phyloP scores from a whole-genome alignment of 1,284 basidiomycete species.

The Veloboletus limbatus region DNA sequence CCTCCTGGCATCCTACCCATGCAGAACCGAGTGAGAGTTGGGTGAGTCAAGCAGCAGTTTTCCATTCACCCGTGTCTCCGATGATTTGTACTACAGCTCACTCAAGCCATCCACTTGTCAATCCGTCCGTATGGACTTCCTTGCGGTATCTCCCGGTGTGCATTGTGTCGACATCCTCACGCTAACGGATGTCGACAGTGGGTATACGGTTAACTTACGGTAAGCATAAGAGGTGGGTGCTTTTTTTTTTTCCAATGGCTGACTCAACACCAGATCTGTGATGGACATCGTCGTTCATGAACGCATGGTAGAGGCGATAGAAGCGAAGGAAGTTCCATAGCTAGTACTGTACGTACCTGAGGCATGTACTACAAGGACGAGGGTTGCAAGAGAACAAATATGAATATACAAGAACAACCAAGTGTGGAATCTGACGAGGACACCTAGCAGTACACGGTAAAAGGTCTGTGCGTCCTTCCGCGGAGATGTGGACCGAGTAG shows the following conservation, averaged over 20 bases:
- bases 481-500: background rate
- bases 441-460: slow-evolving; percentile 25
- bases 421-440: slow-evolving; percentile 8
- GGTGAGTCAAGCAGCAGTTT: slow-evolving; percentile 46
- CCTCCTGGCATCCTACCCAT: slow-evolving; percentile 70
- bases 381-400: slow-evolving; percentile 15
- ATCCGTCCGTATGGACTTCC: slow-evolving; percentile 81
- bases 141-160: slow-evolving; percentile 78
- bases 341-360: slow-evolving; percentile 12
- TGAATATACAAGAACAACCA: slow-evolving; percentile 29
- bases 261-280: slow-evolving; percentile 46
- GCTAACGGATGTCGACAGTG: slow-evolving; percentile 71
- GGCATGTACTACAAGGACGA: slow-evolving; percentile 7
- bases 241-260: slow-evolving; percentile 4
- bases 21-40: slow-evolving; percentile 79
- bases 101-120: slow-evolving; percentile 79
- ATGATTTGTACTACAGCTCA: slow-evolving; percentile 49
- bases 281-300: slow-evolving; percentile 69
- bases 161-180: slow-evolving; percentile 74
- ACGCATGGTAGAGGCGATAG: slow-evolving; percentile 13
- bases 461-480: slow-evolving; percentile 11
- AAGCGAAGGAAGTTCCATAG: slow-evolving; percentile 13
- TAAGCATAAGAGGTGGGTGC: slow-evolving; percentile 29
- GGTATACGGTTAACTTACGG: slow-evolving; percentile 72
- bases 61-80: slow-evolving; percentile 4